Conservation (phyloP, 139 green algal species). For the Micractinium conductrix region DNA sequence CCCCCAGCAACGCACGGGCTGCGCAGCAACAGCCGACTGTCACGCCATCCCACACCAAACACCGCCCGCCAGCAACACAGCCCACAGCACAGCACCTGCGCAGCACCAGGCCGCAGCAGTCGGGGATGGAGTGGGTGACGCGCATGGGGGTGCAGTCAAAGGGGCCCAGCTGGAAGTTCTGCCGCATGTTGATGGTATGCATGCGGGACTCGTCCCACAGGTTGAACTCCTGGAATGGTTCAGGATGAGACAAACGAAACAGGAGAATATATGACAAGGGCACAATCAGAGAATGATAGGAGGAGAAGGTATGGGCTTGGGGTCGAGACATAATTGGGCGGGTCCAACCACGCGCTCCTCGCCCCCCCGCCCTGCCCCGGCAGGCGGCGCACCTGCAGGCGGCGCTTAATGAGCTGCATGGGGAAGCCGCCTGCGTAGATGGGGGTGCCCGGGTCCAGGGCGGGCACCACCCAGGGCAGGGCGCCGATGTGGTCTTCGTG, state of each 20-base stretch:
- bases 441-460: slow-evolving; percentile 92
- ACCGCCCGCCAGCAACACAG: no score
- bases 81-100: no score
- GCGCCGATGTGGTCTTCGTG: slow-evolving; percentile 99
- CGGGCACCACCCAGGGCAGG: slow-evolving; percentile 90
- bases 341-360: no score
- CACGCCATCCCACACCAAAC: no score
- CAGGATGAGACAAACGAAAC: no score
- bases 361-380: no score
- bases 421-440: slow-evolving; percentile 92
- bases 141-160: slow-evolving; percentile 89
- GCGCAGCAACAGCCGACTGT: no score
- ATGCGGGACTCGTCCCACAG: slow-evolving; percentile 88
- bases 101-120: slow-evolving; percentile 96
- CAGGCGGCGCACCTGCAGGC: slow-evolving; percentile 71
- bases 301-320: no score
- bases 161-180: slow-evolving; percentile 76
- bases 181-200: slow-evolving; percentile 72
- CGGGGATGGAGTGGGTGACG: slow-evolving; percentile 98
- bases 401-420: slow-evolving; percentile 92
- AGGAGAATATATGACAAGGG: no score
- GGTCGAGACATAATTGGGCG: no score
- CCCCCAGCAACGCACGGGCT: no score
- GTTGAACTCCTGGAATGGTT: slow-evolving; percentile 78
- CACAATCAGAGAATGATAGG: no score